Evolutionary conservation across 257 asterid species (phyloP).

Genomic region (Dorcoceras hygrometricum): DNA sequence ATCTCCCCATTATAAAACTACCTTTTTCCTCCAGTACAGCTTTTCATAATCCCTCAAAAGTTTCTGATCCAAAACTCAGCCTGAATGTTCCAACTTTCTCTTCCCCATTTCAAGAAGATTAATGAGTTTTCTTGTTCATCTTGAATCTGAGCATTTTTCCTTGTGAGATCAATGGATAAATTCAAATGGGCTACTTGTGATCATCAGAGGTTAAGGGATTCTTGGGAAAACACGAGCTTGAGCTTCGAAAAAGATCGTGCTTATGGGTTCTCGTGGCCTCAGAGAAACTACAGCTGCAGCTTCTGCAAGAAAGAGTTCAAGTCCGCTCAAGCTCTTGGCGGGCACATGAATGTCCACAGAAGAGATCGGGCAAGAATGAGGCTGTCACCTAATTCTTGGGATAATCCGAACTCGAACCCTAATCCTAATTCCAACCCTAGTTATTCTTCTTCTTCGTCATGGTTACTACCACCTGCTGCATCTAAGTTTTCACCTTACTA

Average conservation of each 20-base stretch:
- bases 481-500: slow-evolving; percentile 27
- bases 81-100: slow-evolving; percentile 8
- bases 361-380: slow-evolving; percentile 70
- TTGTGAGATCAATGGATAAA: slow-evolving; percentile 42
- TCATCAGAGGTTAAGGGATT: slow-evolving; percentile 28
- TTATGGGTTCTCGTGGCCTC: slow-evolving; percentile 58
- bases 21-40: background rate
- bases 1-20: slow-evolving; percentile 14
- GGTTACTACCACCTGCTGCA: slow-evolving; percentile 10
- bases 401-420: slow-evolving; percentile 35
- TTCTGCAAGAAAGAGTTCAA: slow-evolving; percentile 72
- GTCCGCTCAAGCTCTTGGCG: slow-evolving; percentile 80
- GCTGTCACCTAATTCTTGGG: slow-evolving; percentile 38
- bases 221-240: slow-evolving; percentile 31
- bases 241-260: slow-evolving; percentile 47
- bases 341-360: slow-evolving; percentile 75
- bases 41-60: background rate
- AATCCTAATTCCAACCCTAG: slow-evolving; percentile 34
- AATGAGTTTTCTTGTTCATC: slow-evolving; percentile 4
- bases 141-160: slow-evolving; percentile 1
- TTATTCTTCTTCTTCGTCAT: slow-evolving; percentile 18
- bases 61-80: slow-evolving; percentile 1
- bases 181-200: slow-evolving; percentile 32
- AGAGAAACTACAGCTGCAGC: slow-evolving; percentile 54
- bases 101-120: background rate